Evolutionary conservation across 2,329 filamentous ascomycete genomes (phyloP).

Genomic region (Fusarium graminum): DNA sequence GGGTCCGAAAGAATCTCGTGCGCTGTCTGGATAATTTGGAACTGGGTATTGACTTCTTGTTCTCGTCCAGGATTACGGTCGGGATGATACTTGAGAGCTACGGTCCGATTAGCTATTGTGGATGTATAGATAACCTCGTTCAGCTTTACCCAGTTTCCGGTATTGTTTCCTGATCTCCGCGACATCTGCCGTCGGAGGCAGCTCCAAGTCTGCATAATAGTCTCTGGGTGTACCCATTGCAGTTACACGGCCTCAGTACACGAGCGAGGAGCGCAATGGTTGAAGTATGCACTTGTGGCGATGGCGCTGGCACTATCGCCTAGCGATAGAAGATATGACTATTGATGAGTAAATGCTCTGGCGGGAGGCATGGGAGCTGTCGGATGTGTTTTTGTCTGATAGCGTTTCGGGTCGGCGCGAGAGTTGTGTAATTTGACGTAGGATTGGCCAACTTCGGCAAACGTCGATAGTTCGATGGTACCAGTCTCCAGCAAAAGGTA

Average conservation of each 20-base stretch:
- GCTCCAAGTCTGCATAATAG: conserved; percentile 87
- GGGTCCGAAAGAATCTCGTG: conserved; percentile 77
- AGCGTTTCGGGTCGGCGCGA: neutral
- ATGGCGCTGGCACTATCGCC: neutral
- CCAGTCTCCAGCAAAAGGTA: neutral
- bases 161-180: conserved; percentile 89
- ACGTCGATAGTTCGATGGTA: neutral
- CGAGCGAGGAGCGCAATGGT: conserved; percentile 14
- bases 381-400: neutral
- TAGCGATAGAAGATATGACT: neutral
- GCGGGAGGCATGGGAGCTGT: conserved; percentile 22
- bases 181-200: conserved; percentile 74
- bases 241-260: conserved; percentile 26
- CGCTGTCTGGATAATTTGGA: conserved; percentile 87
- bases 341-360: conserved; percentile 11
- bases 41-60: conserved; percentile 81
- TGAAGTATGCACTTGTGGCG: conserved; percentile 8
- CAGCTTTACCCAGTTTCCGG: conserved; percentile 77
- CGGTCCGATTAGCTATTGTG: conserved; percentile 43
- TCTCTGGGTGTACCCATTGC: conserved; percentile 68
- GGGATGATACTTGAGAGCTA: conserved; percentile 87
- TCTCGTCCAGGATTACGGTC: conserved; percentile 90
- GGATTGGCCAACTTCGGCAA: neutral
- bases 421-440: conserved; percentile 5
- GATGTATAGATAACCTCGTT: neutral